phyloP scores from a whole-genome alignment of 805 yeast genomes.

The Zygoascus biomembranicola region DNA sequence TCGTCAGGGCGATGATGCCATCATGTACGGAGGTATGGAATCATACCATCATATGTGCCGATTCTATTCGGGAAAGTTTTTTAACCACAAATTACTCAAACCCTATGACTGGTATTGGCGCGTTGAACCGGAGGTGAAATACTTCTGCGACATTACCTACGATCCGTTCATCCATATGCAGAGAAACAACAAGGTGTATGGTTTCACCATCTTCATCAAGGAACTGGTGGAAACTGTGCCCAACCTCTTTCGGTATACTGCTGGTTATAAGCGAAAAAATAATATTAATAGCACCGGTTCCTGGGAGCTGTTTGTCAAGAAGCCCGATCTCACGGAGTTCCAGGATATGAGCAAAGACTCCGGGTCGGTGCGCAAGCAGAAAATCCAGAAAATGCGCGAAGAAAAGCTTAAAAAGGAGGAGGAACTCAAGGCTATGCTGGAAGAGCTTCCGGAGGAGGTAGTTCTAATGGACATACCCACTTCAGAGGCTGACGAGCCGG shows the following conservation, averaged over 20 bases:
- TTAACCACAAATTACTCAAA: conserved; percentile 63
- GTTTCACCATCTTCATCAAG: conserved; percentile 70
- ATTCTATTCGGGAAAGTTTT: conserved; percentile 79
- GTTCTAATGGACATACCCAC: conserved; percentile 1
- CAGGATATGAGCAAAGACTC: conserved; percentile 11
- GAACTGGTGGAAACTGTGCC: conserved; percentile 82
- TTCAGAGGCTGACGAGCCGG: conserved; percentile 1
- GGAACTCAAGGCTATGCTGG: conserved; percentile 4
- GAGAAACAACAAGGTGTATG: conserved; percentile 60
- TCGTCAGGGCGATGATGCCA: conserved; percentile 72
- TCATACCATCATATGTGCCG: conserved; percentile 94
- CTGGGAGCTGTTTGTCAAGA: conserved; percentile 57
- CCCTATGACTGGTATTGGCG: conserved; percentile 92
- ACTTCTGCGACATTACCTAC: conserved; percentile 83
- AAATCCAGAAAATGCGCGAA: conserved; percentile 4
- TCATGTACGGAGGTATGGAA: conserved; percentile 74
- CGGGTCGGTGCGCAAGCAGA: conserved; percentile 12
- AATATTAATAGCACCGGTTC: conserved; percentile 47
- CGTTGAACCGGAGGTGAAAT: conserved; percentile 87
- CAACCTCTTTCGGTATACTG: conserved; percentile 65
- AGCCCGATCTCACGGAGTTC: conserved; percentile 10
- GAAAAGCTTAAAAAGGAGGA: conserved; percentile 25
- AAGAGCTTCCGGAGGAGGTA: conserved; percentile 15
- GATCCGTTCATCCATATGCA: conserved; percentile 87
- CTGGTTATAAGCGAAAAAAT: conserved; percentile 46